phyloP scores from a whole-genome alignment of 495 filamentous ascomycete species.

The Penicillium maclennaniae region DNA sequence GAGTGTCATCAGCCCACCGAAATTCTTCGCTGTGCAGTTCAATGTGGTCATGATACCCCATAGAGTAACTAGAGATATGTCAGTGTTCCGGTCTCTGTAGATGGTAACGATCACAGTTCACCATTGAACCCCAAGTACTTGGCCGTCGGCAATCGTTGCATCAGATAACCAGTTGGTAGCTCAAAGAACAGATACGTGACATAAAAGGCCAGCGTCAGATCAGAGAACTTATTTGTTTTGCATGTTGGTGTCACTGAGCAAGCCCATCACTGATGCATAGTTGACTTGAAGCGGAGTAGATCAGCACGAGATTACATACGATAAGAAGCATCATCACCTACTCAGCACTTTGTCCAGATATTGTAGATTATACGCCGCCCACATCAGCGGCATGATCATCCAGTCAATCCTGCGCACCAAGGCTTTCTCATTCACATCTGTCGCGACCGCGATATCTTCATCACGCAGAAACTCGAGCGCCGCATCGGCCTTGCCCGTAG shows the following conservation, averaged over 20 bases:
- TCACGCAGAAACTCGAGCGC: constrained; percentile 25
- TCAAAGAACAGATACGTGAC: constrained; percentile 46
- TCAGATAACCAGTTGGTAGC: constrained; percentile 35
- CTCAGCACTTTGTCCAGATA: constrained; percentile 63
- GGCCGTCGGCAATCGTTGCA: constrained; percentile 45
- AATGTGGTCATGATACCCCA: constrained; percentile 60
- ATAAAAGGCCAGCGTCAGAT: constrained; percentile 51
- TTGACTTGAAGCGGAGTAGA: constrained; percentile 20
- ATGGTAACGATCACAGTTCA: neutral
- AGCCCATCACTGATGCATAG: constrained; percentile 60
- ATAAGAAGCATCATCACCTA: constrained; percentile 4
- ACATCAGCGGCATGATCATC: constrained; percentile 41
- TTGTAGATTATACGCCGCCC: constrained; percentile 57
- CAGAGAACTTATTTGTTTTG: constrained; percentile 50
- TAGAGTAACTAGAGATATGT: constrained; percentile 32
- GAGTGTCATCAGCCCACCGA: constrained; percentile 39
- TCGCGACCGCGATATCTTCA: constrained; percentile 10
- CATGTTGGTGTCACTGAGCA: constrained; percentile 48
- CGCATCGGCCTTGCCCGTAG: constrained; percentile 23
- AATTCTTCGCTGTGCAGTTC: constrained; percentile 53
- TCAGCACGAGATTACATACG: neutral
- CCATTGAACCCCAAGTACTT: constrained; percentile 49
- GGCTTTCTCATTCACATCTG: constrained; percentile 29
- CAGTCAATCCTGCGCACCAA: constrained; percentile 40
- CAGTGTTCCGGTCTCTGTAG: neutral